These are phyloP conservation scores for Fusarium pseudoanthophilum DNA, from an alignment of 2,329 filamentous ascomycete species.

Conservation along the genomic window DNA sequence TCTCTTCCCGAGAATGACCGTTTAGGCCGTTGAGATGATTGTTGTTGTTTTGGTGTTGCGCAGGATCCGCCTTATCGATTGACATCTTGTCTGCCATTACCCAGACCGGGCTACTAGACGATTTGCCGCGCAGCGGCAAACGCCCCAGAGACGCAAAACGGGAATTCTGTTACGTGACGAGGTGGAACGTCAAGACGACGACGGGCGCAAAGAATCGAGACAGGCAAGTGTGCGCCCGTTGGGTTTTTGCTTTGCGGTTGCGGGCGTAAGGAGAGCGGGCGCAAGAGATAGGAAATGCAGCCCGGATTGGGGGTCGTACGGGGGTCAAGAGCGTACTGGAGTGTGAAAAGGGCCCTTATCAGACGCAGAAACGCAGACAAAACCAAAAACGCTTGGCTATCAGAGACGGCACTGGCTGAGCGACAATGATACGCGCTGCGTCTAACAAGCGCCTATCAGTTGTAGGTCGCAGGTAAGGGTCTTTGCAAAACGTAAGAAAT, in stretches of 20 bases:
- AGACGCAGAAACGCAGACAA: constrained; percentile 24
- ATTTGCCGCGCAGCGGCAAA: constrained; percentile 52
- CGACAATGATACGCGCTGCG: constrained; percentile 36
- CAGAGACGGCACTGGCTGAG: constrained; percentile 26
- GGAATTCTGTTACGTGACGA: constrained; percentile 50
- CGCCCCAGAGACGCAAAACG: constrained; percentile 51
- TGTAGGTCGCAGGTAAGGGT: constrained; percentile 39
- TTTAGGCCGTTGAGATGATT: constrained; percentile 45
- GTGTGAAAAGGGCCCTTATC: constrained; percentile 12
- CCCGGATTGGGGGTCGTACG: constrained; percentile 46
- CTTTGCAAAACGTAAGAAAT: constrained; percentile 47
- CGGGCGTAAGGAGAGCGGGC: constrained; percentile 52
- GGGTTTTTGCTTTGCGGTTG: constrained; percentile 52
- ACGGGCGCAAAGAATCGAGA: constrained; percentile 45
- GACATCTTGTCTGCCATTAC: constrained; percentile 75
- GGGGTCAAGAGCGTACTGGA: constrained; percentile 24
- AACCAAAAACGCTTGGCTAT: constrained; percentile 29
- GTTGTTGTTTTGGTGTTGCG: constrained; percentile 49
- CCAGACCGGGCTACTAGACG: constrained; percentile 46
- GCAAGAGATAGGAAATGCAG: constrained; percentile 45
- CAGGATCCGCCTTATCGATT: constrained; percentile 64
- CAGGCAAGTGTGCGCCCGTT: constrained; percentile 49
- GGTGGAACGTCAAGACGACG: constrained; percentile 45
- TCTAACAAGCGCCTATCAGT: constrained; percentile 46
- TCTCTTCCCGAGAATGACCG: constrained; percentile 63